These are phyloP conservation scores for Nitzschia sp. DNA, from an alignment of 108 stramenopile species.

Conservation along the genomic window DNA sequence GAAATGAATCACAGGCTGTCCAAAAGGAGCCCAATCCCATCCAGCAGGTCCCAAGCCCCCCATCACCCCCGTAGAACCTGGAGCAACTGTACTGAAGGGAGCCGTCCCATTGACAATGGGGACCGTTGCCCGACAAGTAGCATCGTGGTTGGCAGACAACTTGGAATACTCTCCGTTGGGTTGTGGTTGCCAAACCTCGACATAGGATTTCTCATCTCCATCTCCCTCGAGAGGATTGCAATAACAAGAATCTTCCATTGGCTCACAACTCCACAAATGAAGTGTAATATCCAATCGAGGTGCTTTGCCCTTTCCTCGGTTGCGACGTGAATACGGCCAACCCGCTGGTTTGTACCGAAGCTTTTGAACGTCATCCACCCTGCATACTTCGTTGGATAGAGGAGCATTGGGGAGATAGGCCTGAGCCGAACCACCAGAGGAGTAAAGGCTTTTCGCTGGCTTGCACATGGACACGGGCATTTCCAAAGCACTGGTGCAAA, in stretches of 20 bases:
- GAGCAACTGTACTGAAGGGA: slow-evolving; percentile 50
- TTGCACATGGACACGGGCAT: neutral
- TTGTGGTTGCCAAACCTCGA: slow-evolving; percentile 70
- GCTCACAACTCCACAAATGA: slow-evolving; percentile 17
- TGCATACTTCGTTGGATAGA: slow-evolving; percentile 27
- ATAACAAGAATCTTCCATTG: slow-evolving; percentile 18
- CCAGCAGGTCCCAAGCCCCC: slow-evolving; percentile 50
- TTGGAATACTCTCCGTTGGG: slow-evolving; percentile 64
- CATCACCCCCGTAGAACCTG: slow-evolving; percentile 55
- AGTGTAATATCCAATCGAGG: slow-evolving; percentile 31
- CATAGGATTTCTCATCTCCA: neutral
- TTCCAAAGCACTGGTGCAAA: neutral
- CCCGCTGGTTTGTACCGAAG: slow-evolving; percentile 35
- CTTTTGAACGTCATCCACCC: neutral
- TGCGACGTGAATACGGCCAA: slow-evolving; percentile 44
- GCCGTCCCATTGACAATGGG: slow-evolving; percentile 13
- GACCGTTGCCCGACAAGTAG: slow-evolving; percentile 52
- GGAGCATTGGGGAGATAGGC: slow-evolving; percentile 64
- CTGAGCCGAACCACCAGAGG: slow-evolving; percentile 53
- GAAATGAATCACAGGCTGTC: slow-evolving; percentile 50
- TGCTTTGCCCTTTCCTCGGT: slow-evolving; percentile 22
- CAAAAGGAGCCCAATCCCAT: slow-evolving; percentile 49
- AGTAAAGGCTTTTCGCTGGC: slow-evolving; percentile 18
- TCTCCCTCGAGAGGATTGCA: slow-evolving; percentile 15
- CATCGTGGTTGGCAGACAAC: slow-evolving; percentile 18